Evolutionary conservation across 495 filamentous ascomycete species (phyloP).

Genomic region (Xylaria longipes): DNA sequence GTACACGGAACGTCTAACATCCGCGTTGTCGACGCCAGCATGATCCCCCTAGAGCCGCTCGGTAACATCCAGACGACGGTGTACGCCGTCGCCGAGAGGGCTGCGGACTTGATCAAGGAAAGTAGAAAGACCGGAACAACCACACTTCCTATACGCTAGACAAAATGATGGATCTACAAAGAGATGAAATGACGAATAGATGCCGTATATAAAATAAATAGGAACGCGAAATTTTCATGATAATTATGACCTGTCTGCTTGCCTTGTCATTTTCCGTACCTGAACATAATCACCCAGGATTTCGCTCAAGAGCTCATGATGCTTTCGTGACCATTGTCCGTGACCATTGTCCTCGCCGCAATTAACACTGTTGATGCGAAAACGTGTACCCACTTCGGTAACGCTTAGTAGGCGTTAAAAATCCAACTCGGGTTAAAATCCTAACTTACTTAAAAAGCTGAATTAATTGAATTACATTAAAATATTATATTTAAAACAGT

Average conservation of each 20-base stretch:
- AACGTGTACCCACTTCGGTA: no score
- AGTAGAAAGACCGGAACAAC: slow-evolving; percentile 9
- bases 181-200: background rate
- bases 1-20: slow-evolving; percentile 58
- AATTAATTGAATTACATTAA: no score
- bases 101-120: slow-evolving; percentile 61
- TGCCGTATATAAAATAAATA: background rate
- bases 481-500: no score
- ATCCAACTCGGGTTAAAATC: no score
- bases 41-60: slow-evolving; percentile 55
- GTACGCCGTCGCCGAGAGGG: slow-evolving; percentile 63
- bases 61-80: slow-evolving; percentile 59
- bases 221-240: background rate
- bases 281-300: background rate
- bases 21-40: slow-evolving; percentile 61
- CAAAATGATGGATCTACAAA: background rate
- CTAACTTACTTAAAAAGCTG: no score
- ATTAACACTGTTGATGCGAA: background rate
- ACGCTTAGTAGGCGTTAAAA: no score
- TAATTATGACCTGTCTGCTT: background rate
- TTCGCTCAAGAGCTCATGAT: background rate
- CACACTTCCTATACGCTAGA: slow-evolving; percentile 11
- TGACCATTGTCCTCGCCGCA: background rate
- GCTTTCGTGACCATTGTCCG: background rate
- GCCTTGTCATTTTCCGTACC: background rate